These are phyloP conservation scores for Artemisia annua DNA, from an alignment of 129 eudicot species.

Conservation along the genomic window DNA sequence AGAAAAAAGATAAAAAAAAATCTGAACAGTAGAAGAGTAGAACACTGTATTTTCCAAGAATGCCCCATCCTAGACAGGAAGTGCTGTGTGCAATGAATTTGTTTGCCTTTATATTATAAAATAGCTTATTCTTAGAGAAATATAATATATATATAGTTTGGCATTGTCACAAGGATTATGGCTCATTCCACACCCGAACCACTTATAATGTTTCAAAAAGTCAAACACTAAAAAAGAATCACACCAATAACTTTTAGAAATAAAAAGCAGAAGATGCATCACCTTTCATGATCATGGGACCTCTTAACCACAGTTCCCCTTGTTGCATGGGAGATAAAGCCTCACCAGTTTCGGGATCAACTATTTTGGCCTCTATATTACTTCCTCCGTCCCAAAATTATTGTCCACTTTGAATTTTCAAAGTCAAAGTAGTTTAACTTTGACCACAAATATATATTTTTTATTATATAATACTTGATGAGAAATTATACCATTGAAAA, in stretches of 20 bases:
- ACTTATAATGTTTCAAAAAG: not conserved
- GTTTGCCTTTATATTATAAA: not conserved
- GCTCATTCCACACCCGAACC: not conserved
- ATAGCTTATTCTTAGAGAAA: not conserved
- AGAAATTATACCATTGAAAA: too few species aligned
- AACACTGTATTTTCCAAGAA: not conserved
- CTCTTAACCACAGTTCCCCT: conserved; percentile 90
- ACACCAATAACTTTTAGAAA: not conserved
- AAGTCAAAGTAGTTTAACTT: too few species aligned
- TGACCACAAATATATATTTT: too few species aligned
- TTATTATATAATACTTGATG: too few species aligned
- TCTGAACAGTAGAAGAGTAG: too few species aligned
- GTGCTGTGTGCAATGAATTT: not conserved
- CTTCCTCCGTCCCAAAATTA: too few species aligned
- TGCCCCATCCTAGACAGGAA: not conserved
- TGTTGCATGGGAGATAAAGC: conserved; percentile 70
- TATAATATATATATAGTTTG: not conserved
- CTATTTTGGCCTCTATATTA: conserved; percentile 76
- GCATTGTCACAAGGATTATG: not conserved
- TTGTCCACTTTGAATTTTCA: too few species aligned
- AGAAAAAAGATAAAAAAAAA: not conserved
- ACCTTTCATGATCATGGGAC: conserved; percentile 95
- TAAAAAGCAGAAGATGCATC: conserved; percentile 11
- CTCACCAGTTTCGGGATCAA: conserved; percentile 77
- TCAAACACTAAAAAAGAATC: not conserved